Percentiles rank a stretch among this genome's conserved stretches.
These are phyloP conservation scores for Arxiozyma slooffiae DNA, from an alignment of 1,139 yeast species.

Conservation along the genomic window DNA sequence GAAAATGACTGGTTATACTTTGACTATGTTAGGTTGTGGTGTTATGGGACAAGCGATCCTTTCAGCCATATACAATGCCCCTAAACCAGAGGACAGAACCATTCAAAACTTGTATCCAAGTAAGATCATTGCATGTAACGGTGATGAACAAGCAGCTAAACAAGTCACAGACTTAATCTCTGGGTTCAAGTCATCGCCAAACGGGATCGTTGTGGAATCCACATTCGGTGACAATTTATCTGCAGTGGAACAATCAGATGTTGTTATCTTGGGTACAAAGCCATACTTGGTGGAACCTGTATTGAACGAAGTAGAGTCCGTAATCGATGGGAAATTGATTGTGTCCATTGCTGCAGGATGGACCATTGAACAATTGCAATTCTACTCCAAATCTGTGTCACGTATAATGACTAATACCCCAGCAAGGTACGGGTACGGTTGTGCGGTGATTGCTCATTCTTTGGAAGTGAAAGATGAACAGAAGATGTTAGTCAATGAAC, in stretches of 20 bases:
- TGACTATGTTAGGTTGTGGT: constrained; percentile 85
- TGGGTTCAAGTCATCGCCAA: constrained; percentile 33
- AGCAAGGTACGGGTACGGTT: constrained; percentile 83
- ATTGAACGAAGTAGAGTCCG: constrained; percentile 35
- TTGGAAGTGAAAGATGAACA: constrained; percentile 39
- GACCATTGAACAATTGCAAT: constrained; percentile 59
- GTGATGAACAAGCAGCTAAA: constrained; percentile 42
- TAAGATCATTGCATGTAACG: constrained; percentile 68
- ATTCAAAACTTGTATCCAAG: constrained; percentile 39
- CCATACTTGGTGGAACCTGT: constrained; percentile 68
- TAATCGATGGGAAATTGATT: constrained; percentile 48
- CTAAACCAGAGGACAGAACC: constrained; percentile 31
- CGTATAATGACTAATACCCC: constrained; percentile 99
- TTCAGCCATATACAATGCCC: constrained; percentile 57
- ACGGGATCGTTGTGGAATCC: constrained; percentile 42
- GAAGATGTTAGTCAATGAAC: constrained; percentile 44
- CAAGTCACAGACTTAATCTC: constrained; percentile 36
- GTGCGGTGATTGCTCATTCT: constrained; percentile 79
- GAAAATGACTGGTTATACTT: constrained; percentile 35
- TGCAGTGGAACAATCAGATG: constrained; percentile 56
- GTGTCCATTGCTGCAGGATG: constrained; percentile 89
- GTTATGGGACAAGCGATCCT: constrained; percentile 94
- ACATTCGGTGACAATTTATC: constrained; percentile 45
- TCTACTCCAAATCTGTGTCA: constrained; percentile 50
- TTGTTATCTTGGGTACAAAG: constrained; percentile 75